phyloP scores from a whole-genome alignment of 2,329 filamentous ascomycete genomes.

The Diaporthe sp. region DNA sequence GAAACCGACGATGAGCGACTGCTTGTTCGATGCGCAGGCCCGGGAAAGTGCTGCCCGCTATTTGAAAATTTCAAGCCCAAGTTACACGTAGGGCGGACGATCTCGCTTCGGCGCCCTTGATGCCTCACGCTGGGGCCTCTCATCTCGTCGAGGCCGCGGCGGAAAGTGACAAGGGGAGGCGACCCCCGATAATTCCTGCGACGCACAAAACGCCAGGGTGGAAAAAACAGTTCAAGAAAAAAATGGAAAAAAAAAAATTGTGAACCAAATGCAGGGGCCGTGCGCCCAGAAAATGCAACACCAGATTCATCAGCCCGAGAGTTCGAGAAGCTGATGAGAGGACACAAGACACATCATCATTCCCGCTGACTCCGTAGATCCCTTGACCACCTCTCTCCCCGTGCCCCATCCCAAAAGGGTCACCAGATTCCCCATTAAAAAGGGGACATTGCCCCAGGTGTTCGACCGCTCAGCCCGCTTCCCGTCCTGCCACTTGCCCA shows the following conservation, averaged over 20 bases:
- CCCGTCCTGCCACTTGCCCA: constrained; percentile 11
- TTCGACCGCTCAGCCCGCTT: constrained; percentile 26
- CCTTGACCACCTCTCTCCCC: background rate
- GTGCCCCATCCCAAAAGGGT: constrained; percentile 23
- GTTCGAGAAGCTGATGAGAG: constrained; percentile 25
- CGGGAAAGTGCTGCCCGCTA: background rate
- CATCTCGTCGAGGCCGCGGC: constrained; percentile 20
- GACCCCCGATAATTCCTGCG: background rate
- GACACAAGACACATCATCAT: constrained; percentile 22
- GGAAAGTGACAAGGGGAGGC: constrained; percentile 10
- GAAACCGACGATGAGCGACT: constrained; percentile 12
- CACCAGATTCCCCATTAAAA: constrained; percentile 27
- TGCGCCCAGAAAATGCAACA: background rate
- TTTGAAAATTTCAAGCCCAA: constrained; percentile 10
- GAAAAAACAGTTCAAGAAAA: background rate
- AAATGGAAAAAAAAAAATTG: background rate
- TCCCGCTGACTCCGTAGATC: constrained; percentile 26
- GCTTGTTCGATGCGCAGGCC: background rate
- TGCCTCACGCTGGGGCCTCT: constrained; percentile 14
- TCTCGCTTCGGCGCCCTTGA: constrained; percentile 23
- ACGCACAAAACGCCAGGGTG: background rate
- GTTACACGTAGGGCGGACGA: constrained; percentile 23
- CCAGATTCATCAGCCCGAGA: background rate
- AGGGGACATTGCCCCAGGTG: constrained; percentile 16
- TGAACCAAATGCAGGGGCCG: background rate